These are phyloP conservation scores for Stentor coeruleus DNA, from an alignment of 73 alveolate species.

Conservation along the genomic window DNA sequence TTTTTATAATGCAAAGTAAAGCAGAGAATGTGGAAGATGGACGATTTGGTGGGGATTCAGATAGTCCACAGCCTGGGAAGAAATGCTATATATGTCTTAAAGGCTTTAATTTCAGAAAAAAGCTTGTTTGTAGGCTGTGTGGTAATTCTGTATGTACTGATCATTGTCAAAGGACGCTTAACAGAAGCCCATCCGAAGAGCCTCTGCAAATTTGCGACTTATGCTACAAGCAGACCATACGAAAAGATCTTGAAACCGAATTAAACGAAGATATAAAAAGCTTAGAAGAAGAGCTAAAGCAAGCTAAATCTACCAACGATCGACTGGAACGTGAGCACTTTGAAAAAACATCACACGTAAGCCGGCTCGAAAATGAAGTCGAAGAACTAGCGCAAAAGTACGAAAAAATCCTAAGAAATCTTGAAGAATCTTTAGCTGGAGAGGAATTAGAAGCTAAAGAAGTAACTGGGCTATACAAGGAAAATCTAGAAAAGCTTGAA, in stretches of 20 bases:
- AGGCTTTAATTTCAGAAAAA: background rate
- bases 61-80: background rate
- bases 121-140: background rate
- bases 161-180: background rate
- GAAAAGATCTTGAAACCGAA: background rate
- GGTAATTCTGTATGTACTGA: background rate
- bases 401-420: background rate
- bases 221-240: background rate
- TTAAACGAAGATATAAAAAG: background rate
- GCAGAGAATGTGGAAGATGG: no score
- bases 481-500: background rate
- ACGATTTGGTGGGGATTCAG: conserved; percentile 7
- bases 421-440: background rate
- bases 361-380: background rate
- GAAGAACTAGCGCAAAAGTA: background rate
- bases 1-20: no score
- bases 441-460: background rate
- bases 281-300: background rate
- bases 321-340: background rate
- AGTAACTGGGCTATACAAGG: background rate
- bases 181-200: background rate
- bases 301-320: background rate
- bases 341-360: background rate
- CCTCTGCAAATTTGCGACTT: background rate
- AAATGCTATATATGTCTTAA: background rate